A percentile compares a stretch with the other conserved stretches of the same genome.
phyloP scores from a whole-genome alignment of 805 yeast species.

The Candida khao-thaluensis region DNA sequence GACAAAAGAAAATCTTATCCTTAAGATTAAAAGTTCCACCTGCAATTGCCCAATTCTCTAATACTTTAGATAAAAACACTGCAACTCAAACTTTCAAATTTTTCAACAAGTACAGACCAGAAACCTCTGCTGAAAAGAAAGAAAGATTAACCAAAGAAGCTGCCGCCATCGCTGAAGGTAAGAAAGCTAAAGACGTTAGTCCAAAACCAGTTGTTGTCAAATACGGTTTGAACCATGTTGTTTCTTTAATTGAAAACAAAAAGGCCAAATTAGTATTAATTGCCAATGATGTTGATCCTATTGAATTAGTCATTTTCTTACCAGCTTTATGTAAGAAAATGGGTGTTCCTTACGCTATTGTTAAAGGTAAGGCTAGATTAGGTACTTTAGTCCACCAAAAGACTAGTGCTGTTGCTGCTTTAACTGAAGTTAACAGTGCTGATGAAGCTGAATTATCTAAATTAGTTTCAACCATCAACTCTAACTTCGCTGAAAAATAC shows the following conservation, averaged over 20 bases:
- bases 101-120: constrained; percentile 99
- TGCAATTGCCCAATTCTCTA: constrained; percentile 93
- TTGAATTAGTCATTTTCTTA: constrained; percentile 93
- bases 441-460: constrained; percentile 94
- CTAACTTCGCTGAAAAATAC: constrained; percentile 91
- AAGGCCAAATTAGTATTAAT: constrained; percentile 96
- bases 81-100: constrained; percentile 96
- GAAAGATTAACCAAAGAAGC: constrained; percentile 99
- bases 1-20: constrained; percentile 96
- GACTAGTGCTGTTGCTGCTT: constrained; percentile 95
- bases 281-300: constrained; percentile 99
- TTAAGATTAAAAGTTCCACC: constrained; percentile 99
- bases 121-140: constrained; percentile 95
- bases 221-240: constrained; percentile 99
- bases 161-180: constrained; percentile 98
- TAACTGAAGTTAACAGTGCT: constrained; percentile 91
- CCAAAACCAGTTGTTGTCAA: constrained; percentile 96
- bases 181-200: constrained; percentile 94
- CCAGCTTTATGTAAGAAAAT: constrained; percentile 99
- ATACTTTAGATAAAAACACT: constrained; percentile 97
- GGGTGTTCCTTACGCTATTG: constrained; percentile 99
- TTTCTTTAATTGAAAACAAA: constrained; percentile 95
- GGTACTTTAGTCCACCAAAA: constrained; percentile 97
- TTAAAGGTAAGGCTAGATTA: constrained; percentile 58
- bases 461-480: constrained; percentile 87